These are phyloP conservation scores for Actinomortierella wolfii DNA, from an alignment of 371 early-diverging fungal species.

Conservation along the genomic window DNA sequence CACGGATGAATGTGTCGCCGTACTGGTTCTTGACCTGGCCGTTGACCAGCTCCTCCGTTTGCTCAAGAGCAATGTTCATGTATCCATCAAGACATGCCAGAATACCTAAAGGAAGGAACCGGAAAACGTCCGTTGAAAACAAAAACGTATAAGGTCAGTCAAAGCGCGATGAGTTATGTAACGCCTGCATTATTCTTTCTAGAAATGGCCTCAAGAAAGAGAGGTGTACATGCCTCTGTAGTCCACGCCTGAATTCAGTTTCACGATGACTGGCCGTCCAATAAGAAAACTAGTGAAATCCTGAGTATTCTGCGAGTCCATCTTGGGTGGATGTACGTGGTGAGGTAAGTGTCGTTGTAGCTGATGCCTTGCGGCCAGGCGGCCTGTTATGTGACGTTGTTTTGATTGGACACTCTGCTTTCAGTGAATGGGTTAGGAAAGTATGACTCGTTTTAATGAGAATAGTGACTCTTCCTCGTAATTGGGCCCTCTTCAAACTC, in stretches of 20 bases:
- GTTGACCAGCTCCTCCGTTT: constrained; percentile 95
- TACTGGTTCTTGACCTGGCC: constrained; percentile 90
- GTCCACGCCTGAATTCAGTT: constrained; percentile 94
- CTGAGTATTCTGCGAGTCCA: constrained; percentile 32
- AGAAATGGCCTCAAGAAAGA: background rate
- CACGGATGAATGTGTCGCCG: constrained; percentile 96
- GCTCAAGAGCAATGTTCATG: constrained; percentile 98
- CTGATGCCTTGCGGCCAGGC: background rate
- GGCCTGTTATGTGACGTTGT: background rate
- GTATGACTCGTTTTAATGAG: background rate
- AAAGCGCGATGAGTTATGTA: background rate
- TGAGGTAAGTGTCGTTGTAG: background rate
- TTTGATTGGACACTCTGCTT: background rate
- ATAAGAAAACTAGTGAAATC: constrained; percentile 57
- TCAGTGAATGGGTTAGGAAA: too few relatives aligned
- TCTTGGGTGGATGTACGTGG: constrained; percentile 1
- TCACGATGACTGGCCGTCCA: constrained; percentile 86
- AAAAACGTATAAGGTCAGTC: background rate
- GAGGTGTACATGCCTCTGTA: constrained; percentile 73
- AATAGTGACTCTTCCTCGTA: background rate
- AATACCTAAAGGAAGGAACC: constrained; percentile 66
- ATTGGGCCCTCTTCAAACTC: too few relatives aligned
- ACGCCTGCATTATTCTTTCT: background rate
- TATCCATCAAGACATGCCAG: constrained; percentile 98
- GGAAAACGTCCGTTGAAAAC: too few relatives aligned